Percentiles rank a stretch among this genome's conserved stretches.
These are phyloP conservation scores for Mucor piriformis DNA, from an alignment of 371 early-diverging fungal species.

Conservation along the genomic window DNA sequence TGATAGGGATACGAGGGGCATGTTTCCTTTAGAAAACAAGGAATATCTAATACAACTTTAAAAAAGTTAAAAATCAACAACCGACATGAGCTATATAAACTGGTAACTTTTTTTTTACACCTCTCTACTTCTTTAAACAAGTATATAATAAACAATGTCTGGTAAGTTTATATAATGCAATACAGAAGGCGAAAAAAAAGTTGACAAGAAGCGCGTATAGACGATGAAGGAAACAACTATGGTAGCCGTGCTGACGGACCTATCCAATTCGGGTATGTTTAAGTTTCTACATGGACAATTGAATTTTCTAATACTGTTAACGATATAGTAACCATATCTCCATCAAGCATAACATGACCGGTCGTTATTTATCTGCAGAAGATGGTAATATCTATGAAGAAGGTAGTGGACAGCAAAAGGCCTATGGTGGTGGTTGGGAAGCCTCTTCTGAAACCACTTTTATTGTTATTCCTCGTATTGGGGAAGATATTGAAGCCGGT, in stretches of 20 bases:
- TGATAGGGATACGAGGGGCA: too few species aligned
- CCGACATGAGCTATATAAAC: not conserved
- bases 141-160: too few species aligned
- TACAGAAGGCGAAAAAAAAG: too few species aligned
- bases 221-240: constrained; percentile 7
- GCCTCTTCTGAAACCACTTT: constrained; percentile 45
- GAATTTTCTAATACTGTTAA: not conserved
- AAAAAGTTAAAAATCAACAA: too few species aligned
- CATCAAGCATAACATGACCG: constrained; percentile 63
- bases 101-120: too few species aligned
- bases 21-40: too few species aligned
- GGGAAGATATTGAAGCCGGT: constrained; percentile 36
- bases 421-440: constrained; percentile 51
- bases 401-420: constrained; percentile 61
- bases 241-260: constrained; percentile 9
- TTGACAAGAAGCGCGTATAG: too few species aligned
- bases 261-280: constrained; percentile 9
- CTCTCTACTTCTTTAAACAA: too few species aligned
- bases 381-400: constrained; percentile 32
- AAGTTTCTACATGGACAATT: too few species aligned
- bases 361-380: constrained; percentile 52
- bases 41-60: too few species aligned
- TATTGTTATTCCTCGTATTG: constrained; percentile 55
- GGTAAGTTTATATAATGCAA: too few species aligned
- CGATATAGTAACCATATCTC: constrained; percentile 9